These are phyloP conservation scores for Lenwebbia sp. DNA, from an alignment of 345 rosid species.

Conservation along the genomic window DNA sequence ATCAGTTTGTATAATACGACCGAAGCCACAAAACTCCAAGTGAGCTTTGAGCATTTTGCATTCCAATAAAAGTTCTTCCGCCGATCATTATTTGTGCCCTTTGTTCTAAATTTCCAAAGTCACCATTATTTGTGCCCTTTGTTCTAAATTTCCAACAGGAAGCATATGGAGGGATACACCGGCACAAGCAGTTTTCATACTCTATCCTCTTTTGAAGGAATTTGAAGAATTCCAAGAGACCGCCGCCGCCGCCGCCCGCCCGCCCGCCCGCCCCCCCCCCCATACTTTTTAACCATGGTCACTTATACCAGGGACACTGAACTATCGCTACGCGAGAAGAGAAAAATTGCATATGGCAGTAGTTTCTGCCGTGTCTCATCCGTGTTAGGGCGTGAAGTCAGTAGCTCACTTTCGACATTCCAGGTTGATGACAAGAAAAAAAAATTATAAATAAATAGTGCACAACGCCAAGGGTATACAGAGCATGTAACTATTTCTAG, in stretches of 20 bases:
- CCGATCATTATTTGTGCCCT: too few species aligned
- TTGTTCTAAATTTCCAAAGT: too few species aligned
- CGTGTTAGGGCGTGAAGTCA: neutral
- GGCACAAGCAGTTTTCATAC: neutral
- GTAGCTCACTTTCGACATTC: neutral
- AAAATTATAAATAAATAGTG: neutral
- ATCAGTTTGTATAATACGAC: too few species aligned
- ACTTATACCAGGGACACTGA: neutral
- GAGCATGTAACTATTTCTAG: neutral
- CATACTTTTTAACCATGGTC: neutral
- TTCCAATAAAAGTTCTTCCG: too few species aligned
- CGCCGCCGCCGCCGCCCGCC: too few species aligned
- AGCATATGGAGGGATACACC: neutral
- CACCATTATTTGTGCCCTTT: too few species aligned
- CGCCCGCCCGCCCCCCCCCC: too few species aligned
- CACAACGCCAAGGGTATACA: neutral
- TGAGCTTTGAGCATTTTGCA: too few species aligned
- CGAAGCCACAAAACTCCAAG: too few species aligned
- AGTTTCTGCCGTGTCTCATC: neutral
- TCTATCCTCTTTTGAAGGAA: neutral
- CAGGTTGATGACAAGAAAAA: neutral
- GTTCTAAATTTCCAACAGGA: too few species aligned
- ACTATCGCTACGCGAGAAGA: neutral
- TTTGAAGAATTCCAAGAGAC: neutral
- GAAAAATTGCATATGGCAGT: neutral